phyloP scores from a whole-genome alignment of 257 asterid genomes.

The Solanum verrucosum region DNA sequence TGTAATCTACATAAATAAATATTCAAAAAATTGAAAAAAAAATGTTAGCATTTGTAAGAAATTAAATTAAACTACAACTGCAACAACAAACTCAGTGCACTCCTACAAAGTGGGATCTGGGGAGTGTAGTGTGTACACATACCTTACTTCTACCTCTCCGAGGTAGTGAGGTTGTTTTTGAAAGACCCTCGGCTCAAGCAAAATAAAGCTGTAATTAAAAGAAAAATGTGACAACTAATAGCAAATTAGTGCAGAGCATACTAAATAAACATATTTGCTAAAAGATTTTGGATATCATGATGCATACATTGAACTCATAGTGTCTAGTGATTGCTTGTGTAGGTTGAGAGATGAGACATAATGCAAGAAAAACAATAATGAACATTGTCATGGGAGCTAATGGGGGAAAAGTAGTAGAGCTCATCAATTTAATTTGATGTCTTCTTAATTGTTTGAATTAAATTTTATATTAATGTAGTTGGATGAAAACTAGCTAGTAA shows the following conservation, averaged over 20 bases:
- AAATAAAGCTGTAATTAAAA: no score
- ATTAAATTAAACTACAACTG: not conserved
- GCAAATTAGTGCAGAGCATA: not conserved
- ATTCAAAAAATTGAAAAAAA: not conserved
- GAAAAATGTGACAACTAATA: not conserved
- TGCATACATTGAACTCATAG: slow-evolving; percentile 32
- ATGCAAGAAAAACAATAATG: not conserved
- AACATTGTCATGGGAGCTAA: not conserved
- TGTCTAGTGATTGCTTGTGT: slow-evolving; percentile 29
- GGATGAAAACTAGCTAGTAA: not conserved
- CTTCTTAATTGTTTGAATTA: not conserved
- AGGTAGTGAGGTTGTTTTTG: accelerated
- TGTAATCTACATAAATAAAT: slow-evolving; percentile 15
- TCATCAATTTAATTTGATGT: not conserved
- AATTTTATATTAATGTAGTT: not conserved
- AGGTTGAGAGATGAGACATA: slow-evolving; percentile 5
- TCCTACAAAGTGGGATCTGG: accelerated
- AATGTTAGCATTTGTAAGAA: not conserved
- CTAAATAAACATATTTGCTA: not conserved
- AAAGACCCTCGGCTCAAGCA: not conserved
- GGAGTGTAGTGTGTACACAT: accelerated
- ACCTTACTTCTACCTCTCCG: accelerated
- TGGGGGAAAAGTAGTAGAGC: not conserved
- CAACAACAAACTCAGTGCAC: accelerated
- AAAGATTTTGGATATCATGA: not conserved